A percentile compares a stretch with the other conserved stretches of the same genome.
Evolutionary conservation across 805 yeast genomes (phyloP).

Genomic region (Yarrowia hollandica): DNA sequence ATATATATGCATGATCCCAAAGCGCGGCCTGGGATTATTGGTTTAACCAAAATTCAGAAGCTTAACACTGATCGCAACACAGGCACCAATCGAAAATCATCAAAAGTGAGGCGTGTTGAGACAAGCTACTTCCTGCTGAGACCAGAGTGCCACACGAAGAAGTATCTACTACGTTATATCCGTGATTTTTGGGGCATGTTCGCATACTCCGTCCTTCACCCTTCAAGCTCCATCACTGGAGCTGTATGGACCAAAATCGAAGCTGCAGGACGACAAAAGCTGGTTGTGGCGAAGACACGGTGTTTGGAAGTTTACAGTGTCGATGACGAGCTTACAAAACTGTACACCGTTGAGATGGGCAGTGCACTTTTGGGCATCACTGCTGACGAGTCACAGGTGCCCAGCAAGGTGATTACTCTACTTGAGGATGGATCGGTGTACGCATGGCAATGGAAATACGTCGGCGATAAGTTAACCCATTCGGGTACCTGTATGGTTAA

Average conservation of each 20-base stretch:
- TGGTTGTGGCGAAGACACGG: constrained; percentile 20
- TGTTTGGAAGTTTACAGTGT: constrained; percentile 12
- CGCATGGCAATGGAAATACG: constrained; percentile 4
- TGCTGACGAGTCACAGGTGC: constrained; percentile 8
- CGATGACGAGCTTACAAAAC: constrained; percentile 1
- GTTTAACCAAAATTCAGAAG: not conserved
- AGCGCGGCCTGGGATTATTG: not conserved
- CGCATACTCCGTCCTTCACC: constrained; percentile 10
- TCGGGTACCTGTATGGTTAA: not conserved
- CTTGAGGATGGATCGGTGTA: constrained; percentile 23
- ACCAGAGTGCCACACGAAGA: not conserved
- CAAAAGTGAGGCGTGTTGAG: constrained; percentile 23
- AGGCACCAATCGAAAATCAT: constrained; percentile 9
- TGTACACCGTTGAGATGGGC: constrained; percentile 11
- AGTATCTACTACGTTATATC: not conserved
- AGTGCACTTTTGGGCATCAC: constrained; percentile 7
- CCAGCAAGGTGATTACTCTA: not conserved
- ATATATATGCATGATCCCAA: constrained; percentile 13
- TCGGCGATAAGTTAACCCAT: not conserved
- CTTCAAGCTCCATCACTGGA: constrained; percentile 12
- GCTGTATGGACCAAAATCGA: constrained; percentile 22
- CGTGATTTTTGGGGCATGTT: not conserved
- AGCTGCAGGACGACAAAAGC: constrained; percentile 15
- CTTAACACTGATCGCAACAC: constrained; percentile 10
- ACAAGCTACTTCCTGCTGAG: not conserved